Base-by-base conservation (phyloP, 495 filamentous ascomycete genomes). In the Tirmania nivea region DNA sequence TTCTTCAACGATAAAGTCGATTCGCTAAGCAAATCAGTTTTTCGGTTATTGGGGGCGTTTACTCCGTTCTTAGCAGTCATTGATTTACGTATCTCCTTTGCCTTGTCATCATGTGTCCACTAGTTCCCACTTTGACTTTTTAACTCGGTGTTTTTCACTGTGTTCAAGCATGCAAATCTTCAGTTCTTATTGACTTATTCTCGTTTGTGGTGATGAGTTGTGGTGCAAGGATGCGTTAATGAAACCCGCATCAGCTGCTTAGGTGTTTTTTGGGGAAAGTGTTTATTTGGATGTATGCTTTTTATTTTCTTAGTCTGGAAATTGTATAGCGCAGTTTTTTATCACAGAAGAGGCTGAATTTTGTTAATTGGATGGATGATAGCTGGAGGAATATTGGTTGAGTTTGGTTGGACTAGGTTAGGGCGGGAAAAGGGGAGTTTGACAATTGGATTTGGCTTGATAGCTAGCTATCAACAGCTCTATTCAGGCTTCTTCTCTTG, bases 1-100 rank as follows among this genome's bases (percentile, higher is more conserved):
- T 94, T 25, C 72, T 50, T 21, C 48, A 12, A 50, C 17, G 17
- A 45, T 45, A 31, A n/a, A 80, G 80, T 17, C 77, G 79, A 60
- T 67, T 69, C 55, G 65, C 39, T 14, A 45, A 14, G 39, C 12
- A 45, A 45, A 45, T 19, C 39, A 31, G 25, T 31, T 45, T 45
- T 45, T 45, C 9, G 17, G 12, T 45, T 45, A n/a, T 19, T 45
- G 1, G 39, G 39, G 39, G 39, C 39, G 39, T 45, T 45, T 45
- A 14, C 25, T 31, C 25, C 25, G 25, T 45, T 45, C 39, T 45
- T 45, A 14, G 14, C 17, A 45, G 39, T 19, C 17, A 45, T 45
- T 45, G 39, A 45, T 45, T 45, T 19, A 45, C 39, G 39, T 45
- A 45, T 45, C 39, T 45, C 39, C 39, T 45, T 45, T 45, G 39